phyloP scores from a whole-genome alignment of 148 eudicot species.

The Heliosperma pusillum region DNA sequence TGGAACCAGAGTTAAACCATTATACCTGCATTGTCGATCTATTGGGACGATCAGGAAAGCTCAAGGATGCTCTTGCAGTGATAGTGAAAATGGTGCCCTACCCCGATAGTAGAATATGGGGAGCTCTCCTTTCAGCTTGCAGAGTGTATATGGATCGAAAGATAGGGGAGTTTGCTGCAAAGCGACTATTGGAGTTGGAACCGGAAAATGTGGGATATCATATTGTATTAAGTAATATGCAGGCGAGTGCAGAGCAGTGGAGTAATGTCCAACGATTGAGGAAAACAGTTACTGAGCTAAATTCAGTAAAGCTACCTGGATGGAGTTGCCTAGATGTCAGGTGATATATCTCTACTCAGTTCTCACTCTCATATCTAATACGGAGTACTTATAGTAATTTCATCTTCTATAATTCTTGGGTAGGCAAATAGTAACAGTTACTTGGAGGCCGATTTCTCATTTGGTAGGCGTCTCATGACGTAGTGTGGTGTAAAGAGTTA shows the following conservation, averaged over 20 bases:
- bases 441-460: too few relatives aligned
- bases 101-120: slow-evolving; percentile 40
- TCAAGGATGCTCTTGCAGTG: slow-evolving; percentile 36
- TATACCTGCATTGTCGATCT: slow-evolving; percentile 49
- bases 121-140: slow-evolving; percentile 49
- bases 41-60: slow-evolving; percentile 40
- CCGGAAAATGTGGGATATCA: slow-evolving; percentile 37
- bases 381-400: too few relatives aligned
- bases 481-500: too few relatives aligned
- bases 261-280: slow-evolving; percentile 36
- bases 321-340: slow-evolving; percentile 59
- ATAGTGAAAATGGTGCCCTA: slow-evolving; percentile 39
- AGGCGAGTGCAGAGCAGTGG: slow-evolving; percentile 42
- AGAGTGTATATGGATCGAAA: slow-evolving; percentile 32
- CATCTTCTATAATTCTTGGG: too few relatives aligned
- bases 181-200: slow-evolving; percentile 32
- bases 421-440: too few relatives aligned
- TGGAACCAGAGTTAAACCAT: slow-evolving; percentile 34
- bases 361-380: slow-evolving; percentile 26
- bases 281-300: slow-evolving; percentile 21
- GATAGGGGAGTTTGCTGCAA: slow-evolving; percentile 40
- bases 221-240: slow-evolving; percentile 39
- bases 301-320: slow-evolving; percentile 48
- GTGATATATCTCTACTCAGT: too few relatives aligned
- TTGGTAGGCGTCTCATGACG: too few relatives aligned